Evolutionary conservation across 2,329 filamentous ascomycete species (phyloP).

Genomic region (Paraphoma sp.): DNA sequence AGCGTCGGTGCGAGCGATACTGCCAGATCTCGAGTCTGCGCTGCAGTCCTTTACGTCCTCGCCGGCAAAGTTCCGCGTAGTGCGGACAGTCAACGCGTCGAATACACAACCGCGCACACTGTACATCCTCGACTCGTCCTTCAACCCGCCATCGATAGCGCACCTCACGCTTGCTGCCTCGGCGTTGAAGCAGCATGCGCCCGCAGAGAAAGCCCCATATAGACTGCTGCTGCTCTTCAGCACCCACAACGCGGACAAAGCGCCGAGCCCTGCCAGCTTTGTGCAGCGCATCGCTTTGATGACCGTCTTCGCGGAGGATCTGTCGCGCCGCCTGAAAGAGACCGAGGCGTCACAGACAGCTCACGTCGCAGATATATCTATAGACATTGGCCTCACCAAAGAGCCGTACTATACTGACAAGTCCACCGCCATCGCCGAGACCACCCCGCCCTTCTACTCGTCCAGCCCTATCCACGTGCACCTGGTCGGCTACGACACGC

Average conservation of each 20-base stretch:
- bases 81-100: slow-evolving; percentile 43
- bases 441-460: slow-evolving; percentile 42
- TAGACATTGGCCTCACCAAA: slow-evolving; percentile 74
- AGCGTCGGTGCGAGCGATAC: slow-evolving; percentile 28
- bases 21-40: slow-evolving; percentile 42
- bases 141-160: slow-evolving; percentile 69
- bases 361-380: slow-evolving; percentile 35
- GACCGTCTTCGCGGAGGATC: slow-evolving; percentile 68
- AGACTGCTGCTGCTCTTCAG: slow-evolving; percentile 66
- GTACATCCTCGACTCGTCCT: slow-evolving; percentile 70
- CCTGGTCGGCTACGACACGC: slow-evolving; percentile 77
- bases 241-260: slow-evolving; percentile 71
- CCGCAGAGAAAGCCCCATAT: slow-evolving; percentile 45
- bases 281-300: slow-evolving; percentile 74
- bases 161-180: slow-evolving; percentile 63
- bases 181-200: slow-evolving; percentile 53
- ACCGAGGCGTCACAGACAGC: slow-evolving; percentile 2
- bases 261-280: slow-evolving; percentile 71
- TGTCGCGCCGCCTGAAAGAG: slow-evolving; percentile 37
- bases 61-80: slow-evolving; percentile 42
- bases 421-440: slow-evolving; percentile 62
- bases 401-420: slow-evolving; percentile 79
- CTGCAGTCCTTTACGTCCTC: slow-evolving; percentile 43
- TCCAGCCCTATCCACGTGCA: slow-evolving; percentile 64
- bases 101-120: slow-evolving; percentile 52